Evolutionary conservation across 2,329 filamentous ascomycete genomes (phyloP).

Genomic region (Immersiporthe knoxdaviesiana): DNA sequence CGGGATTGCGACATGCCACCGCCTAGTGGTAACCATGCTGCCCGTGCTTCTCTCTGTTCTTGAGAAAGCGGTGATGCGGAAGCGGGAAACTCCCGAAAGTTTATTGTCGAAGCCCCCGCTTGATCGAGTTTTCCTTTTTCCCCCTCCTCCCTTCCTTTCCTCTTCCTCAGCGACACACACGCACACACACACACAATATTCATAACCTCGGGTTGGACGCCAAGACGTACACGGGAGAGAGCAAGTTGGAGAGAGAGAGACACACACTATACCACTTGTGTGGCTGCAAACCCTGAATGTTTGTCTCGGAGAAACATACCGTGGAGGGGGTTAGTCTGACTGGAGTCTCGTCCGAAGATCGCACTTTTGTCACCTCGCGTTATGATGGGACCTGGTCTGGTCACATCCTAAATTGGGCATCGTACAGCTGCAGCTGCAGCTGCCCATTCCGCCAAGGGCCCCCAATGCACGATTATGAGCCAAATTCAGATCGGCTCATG

Average conservation of each 20-base stretch:
- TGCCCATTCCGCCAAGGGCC: constrained; percentile 20
- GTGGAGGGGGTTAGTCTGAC: constrained; percentile 16
- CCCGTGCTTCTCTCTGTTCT: neutral
- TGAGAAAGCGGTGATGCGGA: constrained; percentile 8
- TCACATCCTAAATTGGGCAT: constrained; percentile 20
- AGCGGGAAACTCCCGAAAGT: constrained; percentile 28
- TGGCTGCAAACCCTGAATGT: constrained; percentile 29
- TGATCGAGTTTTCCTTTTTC: constrained; percentile 10
- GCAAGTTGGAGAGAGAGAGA: constrained; percentile 7
- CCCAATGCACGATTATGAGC: constrained; percentile 20
- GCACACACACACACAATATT: too few species aligned
- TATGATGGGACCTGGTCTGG: constrained; percentile 13
- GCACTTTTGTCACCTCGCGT: constrained; percentile 12
- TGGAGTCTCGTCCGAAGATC: constrained; percentile 23
- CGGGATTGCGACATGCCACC: constrained; percentile 15
- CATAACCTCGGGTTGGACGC: neutral
- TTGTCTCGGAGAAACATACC: constrained; percentile 21
- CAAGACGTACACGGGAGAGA: neutral
- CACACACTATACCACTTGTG: constrained; percentile 5
- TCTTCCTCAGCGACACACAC: neutral
- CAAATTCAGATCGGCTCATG: constrained; percentile 13
- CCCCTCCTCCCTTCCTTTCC: neutral
- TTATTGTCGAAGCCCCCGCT: constrained; percentile 23
- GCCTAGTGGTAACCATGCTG: constrained; percentile 1
- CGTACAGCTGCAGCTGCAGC: constrained; percentile 21